phyloP scores from a whole-genome alignment of 352 stramenopile genomes.

The Saprolegnia diclina region DNA sequence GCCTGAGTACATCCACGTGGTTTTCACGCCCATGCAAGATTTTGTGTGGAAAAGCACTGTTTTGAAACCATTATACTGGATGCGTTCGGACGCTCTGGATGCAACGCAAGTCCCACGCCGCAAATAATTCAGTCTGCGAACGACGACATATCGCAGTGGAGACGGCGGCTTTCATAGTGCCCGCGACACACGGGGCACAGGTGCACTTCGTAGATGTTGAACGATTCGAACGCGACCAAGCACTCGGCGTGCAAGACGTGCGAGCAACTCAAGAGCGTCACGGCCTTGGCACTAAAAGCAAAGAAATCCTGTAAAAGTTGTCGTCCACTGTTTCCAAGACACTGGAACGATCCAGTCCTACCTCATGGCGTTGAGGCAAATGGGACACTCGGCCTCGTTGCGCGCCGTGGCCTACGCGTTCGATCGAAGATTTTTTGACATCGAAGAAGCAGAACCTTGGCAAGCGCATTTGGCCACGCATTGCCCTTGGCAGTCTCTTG shows the following conservation, averaged over 20 bases:
- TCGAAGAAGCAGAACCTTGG: slow-evolving; percentile 30
- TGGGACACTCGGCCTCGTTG: slow-evolving; percentile 64
- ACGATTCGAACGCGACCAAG: slow-evolving; percentile 71
- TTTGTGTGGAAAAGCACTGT: not conserved
- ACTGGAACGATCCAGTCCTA: slow-evolving; percentile 20
- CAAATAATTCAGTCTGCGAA: not conserved
- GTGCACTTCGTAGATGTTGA: slow-evolving; percentile 79
- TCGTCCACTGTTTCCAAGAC: not conserved
- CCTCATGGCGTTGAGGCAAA: slow-evolving; percentile 73
- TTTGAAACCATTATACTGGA: not conserved
- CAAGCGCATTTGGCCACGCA: slow-evolving; percentile 38
- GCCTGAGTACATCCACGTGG: not conserved
- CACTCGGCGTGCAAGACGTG: slow-evolving; percentile 72
- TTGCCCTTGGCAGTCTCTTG: not conserved
- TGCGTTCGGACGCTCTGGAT: no score
- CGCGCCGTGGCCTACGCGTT: slow-evolving; percentile 36
- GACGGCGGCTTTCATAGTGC: slow-evolving; percentile 22
- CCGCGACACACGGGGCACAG: slow-evolving; percentile 69
- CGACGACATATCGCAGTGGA: slow-evolving; percentile 15
- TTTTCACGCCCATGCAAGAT: not conserved
- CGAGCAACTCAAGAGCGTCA: slow-evolving; percentile 66
- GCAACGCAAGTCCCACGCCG: no score
- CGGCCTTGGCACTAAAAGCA: slow-evolving; percentile 15
- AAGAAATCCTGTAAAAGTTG: not conserved
- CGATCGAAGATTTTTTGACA: not conserved